Evolutionary conservation across 1,284 basidiomycete species (phyloP), one percentile per base, ranked within the genome.

Genomic region (Melanopsichium pennsylvanicum): DNA sequence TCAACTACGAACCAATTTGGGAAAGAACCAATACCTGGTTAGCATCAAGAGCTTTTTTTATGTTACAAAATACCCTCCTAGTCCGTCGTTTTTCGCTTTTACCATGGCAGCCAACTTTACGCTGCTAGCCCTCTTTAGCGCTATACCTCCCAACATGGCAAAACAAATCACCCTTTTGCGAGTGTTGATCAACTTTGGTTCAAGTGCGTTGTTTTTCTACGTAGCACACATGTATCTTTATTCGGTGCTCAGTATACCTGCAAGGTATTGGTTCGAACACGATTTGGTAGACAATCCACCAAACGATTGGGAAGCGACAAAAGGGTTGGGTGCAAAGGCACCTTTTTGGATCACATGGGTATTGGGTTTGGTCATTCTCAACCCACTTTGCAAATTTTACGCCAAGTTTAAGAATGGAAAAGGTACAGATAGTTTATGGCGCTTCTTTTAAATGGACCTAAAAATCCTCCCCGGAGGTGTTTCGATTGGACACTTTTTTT

Each of bases 171-270:
- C n/a, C n/a, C n/a, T n/a, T n/a, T n/a, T n/a, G n/a, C 63, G 56
- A 5, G 55, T 63, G 13, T 41, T 70, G 39, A 44, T 58, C 41
- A 60, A 64, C 29, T 71, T 41, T 29, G 73, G 73, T 16, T 51
- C 55, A 2, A 63, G 67, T 38, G 63, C 73, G 22, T 41, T 75
- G 22, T 75, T 75, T 49, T 75, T 75, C 52, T 75, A 75, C 58
- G 68, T 61, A 7, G 57, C 46, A 1, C 60, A 64, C 38, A 58
- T 69, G 51, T 44, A 58, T 13, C 37, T 72, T 3, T 70, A 64
- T 41, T 26, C 11, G 16, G 10, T 57, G n/a, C 57, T 64, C 2
- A n/a, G 57, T 16, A 37, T 70, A 21, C 67, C 61, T 7, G 61
- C 42, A 11, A 21, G 45, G 4, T 43, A 48, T 45, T 51, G 57